Evolutionary conservation across 441 rosid genomes (phyloP), one percentile per base, ranked within the genome.

Genomic region (Melastoma candidum): DNA sequence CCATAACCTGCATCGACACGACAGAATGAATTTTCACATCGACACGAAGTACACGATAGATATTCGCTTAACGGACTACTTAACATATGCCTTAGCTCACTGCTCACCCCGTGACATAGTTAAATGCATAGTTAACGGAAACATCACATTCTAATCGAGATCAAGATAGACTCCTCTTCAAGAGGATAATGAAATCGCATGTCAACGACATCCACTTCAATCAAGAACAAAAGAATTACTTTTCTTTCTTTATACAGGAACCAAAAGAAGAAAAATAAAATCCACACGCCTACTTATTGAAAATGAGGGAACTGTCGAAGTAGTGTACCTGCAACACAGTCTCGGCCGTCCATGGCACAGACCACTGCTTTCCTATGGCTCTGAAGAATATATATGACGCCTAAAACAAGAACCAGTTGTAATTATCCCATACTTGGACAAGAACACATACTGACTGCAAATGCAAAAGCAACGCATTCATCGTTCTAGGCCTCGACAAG

Each of bases 1-100:
- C 76, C 96, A 85, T 87, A 51, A 92, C 98, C 95, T 90, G 81
- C 75, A 68, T 48, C 49, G 61, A 46, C 26, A 11, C 32, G 32
- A 51, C 26, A n/a, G 44, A 29, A 32, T 45, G 14, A 13, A 27
- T 17, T 36, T 36, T 36, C 8, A 36, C 6, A 36, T 36, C 41
- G 41, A 36, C 8, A 36, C 41, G 7, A 1, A 2, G 41, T 36
- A 36, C 41, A 36, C 41, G 41, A 36, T 36, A 36, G 6, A 36
- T 4, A 36, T 36, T 36, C 7, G 36, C 36, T 29, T 29, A 3
- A 3, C 10, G 1, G 8, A 36, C 41, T 4, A 4, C 41, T 36
- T 36, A 3, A 36, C 41, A 36, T 17, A 17, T 17, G 22, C 22
- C 22, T 17, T 17, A 17, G 22, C 22, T 17, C 22, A 17, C 22